phyloP scores from a whole-genome alignment of 192 early-diverging fungal species.

The Linderina pennispora region DNA sequence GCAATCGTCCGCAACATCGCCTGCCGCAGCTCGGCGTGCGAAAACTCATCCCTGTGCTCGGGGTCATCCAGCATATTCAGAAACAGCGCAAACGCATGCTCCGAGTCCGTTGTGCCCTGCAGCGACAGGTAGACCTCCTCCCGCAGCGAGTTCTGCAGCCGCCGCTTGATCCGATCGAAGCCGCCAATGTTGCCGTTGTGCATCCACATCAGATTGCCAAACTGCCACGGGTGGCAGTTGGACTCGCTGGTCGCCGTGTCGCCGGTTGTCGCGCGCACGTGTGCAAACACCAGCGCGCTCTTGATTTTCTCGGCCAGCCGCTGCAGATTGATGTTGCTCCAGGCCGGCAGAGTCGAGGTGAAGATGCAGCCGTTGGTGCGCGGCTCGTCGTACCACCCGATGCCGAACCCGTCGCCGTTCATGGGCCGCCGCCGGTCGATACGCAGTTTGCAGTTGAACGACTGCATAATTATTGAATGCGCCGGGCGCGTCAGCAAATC shows the following conservation, averaged over 20 bases:
- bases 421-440: slow-evolving; percentile 57
- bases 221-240: slow-evolving; percentile 64
- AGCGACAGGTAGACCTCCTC: slow-evolving; percentile 66
- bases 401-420: slow-evolving; percentile 80
- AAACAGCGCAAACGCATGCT: slow-evolving; percentile 77
- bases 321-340: slow-evolving; percentile 73
- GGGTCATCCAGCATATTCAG: slow-evolving; percentile 56
- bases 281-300: slow-evolving; percentile 68
- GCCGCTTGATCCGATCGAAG: slow-evolving; percentile 64
- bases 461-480: slow-evolving; percentile 78
- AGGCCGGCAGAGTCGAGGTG: slow-evolving; percentile 74
- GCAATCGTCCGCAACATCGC: slow-evolving; percentile 75
- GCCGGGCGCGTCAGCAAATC: slow-evolving; percentile 67
- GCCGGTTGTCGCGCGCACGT: slow-evolving; percentile 70
- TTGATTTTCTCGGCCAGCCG: slow-evolving; percentile 72
- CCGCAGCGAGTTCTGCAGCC: slow-evolving; percentile 52
- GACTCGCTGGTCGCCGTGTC: slow-evolving; percentile 64
- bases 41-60: slow-evolving; percentile 42
- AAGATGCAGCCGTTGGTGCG: slow-evolving; percentile 64
- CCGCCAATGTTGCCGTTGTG: slow-evolving; percentile 69
- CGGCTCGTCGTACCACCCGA: slow-evolving; percentile 67
- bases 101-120: slow-evolving; percentile 76
- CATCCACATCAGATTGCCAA: slow-evolving; percentile 76
- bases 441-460: slow-evolving; percentile 65
- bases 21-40: slow-evolving; percentile 53